phyloP scores from a whole-genome alignment of 306 rosid species.

The Spatholobus suberectus region DNA sequence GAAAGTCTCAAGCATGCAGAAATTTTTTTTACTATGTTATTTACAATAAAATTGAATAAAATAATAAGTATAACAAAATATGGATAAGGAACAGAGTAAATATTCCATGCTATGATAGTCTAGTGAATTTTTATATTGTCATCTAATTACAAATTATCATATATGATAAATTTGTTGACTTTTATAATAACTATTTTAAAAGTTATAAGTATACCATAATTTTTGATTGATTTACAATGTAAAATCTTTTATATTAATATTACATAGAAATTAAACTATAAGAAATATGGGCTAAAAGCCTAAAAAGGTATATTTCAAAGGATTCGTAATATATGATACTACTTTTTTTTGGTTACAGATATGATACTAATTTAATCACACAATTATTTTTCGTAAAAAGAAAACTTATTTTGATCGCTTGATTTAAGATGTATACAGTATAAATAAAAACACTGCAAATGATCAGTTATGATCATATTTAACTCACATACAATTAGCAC shows the following conservation, averaged over 20 bases:
- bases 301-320: background rate
- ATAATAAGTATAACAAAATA: background rate
- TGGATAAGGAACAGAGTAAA: background rate
- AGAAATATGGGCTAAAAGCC: background rate
- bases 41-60: background rate
- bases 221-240: too few species aligned
- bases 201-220: too few species aligned
- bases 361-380: background rate
- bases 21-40: background rate
- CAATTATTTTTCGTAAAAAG: background rate
- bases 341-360: too few species aligned
- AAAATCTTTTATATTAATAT: too few species aligned
- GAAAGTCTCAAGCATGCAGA: background rate
- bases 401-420: background rate
- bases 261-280: background rate
- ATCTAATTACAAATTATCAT: too few species aligned
- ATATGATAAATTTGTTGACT: too few species aligned
- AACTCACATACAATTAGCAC: too few species aligned
- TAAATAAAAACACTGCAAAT: too few species aligned
- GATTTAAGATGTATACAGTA: background rate
- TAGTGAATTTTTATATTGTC: too few species aligned
- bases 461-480: too few species aligned
- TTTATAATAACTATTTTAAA: too few species aligned
- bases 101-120: background rate
- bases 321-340: background rate